Conservation (phyloP, 164 flowering plant genomes). For the Tetracentron sinense region DNA sequence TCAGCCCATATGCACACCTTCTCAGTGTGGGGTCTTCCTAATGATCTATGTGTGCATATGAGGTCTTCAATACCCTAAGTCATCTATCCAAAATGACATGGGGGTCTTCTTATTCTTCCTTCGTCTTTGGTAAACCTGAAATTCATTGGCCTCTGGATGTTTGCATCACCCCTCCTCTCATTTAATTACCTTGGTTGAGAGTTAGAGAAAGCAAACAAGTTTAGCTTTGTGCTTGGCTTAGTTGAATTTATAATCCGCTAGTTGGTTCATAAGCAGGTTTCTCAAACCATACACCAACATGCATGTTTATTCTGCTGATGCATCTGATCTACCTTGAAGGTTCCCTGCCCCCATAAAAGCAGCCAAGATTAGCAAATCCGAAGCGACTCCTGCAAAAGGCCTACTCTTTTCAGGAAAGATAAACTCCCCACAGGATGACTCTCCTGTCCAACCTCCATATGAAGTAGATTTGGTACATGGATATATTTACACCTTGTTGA, state of each 20-base stretch:
- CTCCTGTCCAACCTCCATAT: conserved; percentile 42
- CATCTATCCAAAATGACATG: too few relatives aligned
- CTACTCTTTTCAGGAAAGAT: conserved; percentile 38
- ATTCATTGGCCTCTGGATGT: too few relatives aligned
- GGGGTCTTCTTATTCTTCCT: too few relatives aligned
- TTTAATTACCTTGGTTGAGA: too few relatives aligned
- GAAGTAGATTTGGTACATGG: conserved; percentile 54
- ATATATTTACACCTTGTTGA: background rate
- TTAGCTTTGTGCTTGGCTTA: too few relatives aligned
- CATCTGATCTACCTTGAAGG: conserved; percentile 36
- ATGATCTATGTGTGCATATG: too few relatives aligned
- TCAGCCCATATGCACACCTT: too few relatives aligned
- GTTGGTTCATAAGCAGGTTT: background rate
- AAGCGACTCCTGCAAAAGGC: conserved; percentile 60
- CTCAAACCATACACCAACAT: background rate
- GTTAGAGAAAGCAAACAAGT: too few relatives aligned
- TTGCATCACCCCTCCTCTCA: too few relatives aligned
- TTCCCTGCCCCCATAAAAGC: conserved; percentile 59
- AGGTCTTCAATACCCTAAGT: too few relatives aligned
- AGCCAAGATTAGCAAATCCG: conserved; percentile 37
- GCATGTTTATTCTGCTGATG: conserved; percentile 1
- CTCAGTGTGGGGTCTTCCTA: too few relatives aligned
- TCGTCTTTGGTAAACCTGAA: too few relatives aligned
- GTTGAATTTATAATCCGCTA: background rate
- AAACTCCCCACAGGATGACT: conserved; percentile 27